A percentile compares a stretch with the other conserved stretches of the same genome.
Evolutionary conservation across 352 stramenopile species (phyloP).

Genomic region (Globisporangium yorkense): DNA sequence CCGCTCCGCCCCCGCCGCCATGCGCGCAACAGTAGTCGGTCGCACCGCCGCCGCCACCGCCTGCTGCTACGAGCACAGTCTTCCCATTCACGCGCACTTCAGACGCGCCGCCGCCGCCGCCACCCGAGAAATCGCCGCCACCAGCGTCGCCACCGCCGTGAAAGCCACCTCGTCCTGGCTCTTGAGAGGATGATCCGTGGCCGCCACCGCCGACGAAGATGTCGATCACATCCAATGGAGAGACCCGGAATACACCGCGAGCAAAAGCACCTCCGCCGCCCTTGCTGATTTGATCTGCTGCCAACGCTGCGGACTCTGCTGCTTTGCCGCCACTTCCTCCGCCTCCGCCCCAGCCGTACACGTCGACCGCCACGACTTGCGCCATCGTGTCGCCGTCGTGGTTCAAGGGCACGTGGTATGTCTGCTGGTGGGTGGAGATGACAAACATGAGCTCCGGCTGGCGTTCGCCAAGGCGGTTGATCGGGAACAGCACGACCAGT

Average conservation of each 20-base stretch:
- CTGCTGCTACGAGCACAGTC: slow-evolving; percentile 58
- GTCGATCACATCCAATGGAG: slow-evolving; percentile 34
- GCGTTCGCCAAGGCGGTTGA: slow-evolving; percentile 35
- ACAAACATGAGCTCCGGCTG: slow-evolving; percentile 38
- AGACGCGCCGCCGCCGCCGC: slow-evolving; percentile 59
- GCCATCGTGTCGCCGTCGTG: slow-evolving; percentile 10
- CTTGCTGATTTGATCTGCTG: slow-evolving; percentile 15
- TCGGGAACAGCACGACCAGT: slow-evolving; percentile 51
- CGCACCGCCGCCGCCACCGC: slow-evolving; percentile 62
- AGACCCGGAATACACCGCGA: slow-evolving; percentile 42
- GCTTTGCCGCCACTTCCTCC: slow-evolving; percentile 45
- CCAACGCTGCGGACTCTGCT: neutral
- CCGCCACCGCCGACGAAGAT: slow-evolving; percentile 62
- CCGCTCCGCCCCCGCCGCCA: slow-evolving; percentile 46
- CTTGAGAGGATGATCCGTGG: slow-evolving; percentile 13
- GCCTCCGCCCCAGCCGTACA: slow-evolving; percentile 77
- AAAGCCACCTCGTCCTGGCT: slow-evolving; percentile 37
- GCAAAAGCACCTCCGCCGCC: slow-evolving; percentile 74
- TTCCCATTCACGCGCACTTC: slow-evolving; percentile 37
- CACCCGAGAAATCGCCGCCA: slow-evolving; percentile 41
- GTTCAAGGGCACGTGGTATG: slow-evolving; percentile 22
- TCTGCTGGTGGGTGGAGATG: slow-evolving; percentile 26
- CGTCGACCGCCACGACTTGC: slow-evolving; percentile 55
- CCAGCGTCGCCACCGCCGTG: slow-evolving; percentile 67
- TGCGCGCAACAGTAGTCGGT: slow-evolving; percentile 76